Evolutionary conservation across 179 eudicot species (phyloP).

Genomic region (Silene noctiflora): DNA sequence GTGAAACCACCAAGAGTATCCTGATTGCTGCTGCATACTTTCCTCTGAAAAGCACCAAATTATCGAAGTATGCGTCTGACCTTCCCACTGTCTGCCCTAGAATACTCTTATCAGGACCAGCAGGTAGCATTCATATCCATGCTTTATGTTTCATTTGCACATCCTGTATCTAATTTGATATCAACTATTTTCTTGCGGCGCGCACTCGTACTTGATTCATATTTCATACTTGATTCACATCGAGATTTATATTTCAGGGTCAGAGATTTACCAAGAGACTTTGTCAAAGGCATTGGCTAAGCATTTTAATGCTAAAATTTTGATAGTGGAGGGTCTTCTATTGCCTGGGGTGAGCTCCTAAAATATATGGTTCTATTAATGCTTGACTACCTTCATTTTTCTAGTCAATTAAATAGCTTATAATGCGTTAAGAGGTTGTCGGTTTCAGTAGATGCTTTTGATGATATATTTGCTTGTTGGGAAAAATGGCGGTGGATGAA

Average conservation of each 20-base stretch:
- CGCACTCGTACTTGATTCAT: not conserved
- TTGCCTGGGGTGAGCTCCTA: conserved; percentile 68
- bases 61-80: conserved; percentile 59
- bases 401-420: too few relatives aligned
- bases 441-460: not conserved
- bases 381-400: not conserved
- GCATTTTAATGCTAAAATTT: conserved; percentile 68
- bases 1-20: conserved; percentile 84
- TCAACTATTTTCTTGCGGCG: not conserved
- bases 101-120: conserved; percentile 86
- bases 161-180: not conserved
- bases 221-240: not conserved
- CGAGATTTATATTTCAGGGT: conserved; percentile 44
- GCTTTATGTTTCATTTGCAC: not conserved
- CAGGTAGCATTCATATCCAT: conserved; percentile 45
- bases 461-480: not conserved
- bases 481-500: not conserved
- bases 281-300: conserved; percentile 82
- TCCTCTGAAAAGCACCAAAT: conserved; percentile 66
- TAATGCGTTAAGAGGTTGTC: too few relatives aligned
- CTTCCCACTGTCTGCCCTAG: conserved; percentile 78
- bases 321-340: conserved; percentile 69
- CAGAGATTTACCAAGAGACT: conserved; percentile 94
- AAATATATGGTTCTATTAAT: not conserved
- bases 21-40: conserved; percentile 75